Evolutionary conservation across 305 asterid genomes (phyloP), one percentile per base, ranked within the genome.

Genomic region (Plantago rigida): DNA sequence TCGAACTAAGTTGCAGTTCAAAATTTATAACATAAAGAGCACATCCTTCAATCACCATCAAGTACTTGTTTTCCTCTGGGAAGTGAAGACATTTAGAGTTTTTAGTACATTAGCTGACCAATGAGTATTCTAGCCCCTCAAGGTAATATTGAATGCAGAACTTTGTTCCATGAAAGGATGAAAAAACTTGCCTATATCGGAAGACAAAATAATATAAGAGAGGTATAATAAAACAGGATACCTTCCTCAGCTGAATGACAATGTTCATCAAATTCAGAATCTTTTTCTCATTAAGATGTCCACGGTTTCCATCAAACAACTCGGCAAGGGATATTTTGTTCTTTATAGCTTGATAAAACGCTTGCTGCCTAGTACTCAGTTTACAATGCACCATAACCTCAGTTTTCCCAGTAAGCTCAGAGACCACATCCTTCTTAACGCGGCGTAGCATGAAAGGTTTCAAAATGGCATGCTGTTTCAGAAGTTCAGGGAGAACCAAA

Each of bases 221-320:
- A 64, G 52, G 46, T 26, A 69, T 24, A 19, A 26, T 50, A 69
- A 60, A 53, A 70, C 62, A 49, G 9, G n/a, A 52, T 72, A 87
- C 99, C 99, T 92, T 92, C 70, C 99, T 84, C 68, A 92, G 80
- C 83, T 92, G 99, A 76, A 92, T 92, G 74, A 92, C 99, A 64
- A 92, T 92, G 73, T 92, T 92, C 99, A 92, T 88, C 79, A 92
- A 81, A 80, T 92, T 92, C 71, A 82, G 77, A 75, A 92, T 60
- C 69, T 86, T 92, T 71, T 92, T 92, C 83, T 92, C 99, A 73
- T 79, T 92, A 63, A 92, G 92, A 81, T 88, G 88, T 62, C 99
- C 97, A 66, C 96, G 95, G 64, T 71, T 88, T 60, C 91, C 88
- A 58, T 92, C 99, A 66, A 92, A 80, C 84, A 92, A 77, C 80